These are phyloP conservation scores for Carex pumila DNA, from an alignment of 176 grass and related monocot genomes.

Conservation along the genomic window DNA sequence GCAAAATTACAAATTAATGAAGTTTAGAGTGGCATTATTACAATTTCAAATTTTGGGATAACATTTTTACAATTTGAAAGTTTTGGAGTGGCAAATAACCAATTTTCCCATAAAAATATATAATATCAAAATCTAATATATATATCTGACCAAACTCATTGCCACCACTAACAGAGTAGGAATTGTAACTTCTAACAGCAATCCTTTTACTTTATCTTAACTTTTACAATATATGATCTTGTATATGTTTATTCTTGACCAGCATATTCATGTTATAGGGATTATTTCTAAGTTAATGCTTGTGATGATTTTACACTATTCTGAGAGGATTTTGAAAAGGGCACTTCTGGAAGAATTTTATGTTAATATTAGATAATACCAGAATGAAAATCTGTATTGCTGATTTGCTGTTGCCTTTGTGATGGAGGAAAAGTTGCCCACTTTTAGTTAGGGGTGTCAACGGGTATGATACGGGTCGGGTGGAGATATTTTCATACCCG, in stretches of 20 bases:
- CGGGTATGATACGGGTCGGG: too few relatives aligned
- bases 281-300: not conserved
- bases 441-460: too few relatives aligned
- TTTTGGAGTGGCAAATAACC: too few relatives aligned
- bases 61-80: too few relatives aligned
- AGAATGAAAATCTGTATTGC: not conserved
- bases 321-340: not conserved
- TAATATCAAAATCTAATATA: not conserved
- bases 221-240: not conserved
- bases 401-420: not conserved
- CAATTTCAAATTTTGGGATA: too few relatives aligned
- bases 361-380: not conserved
- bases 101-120: too few relatives aligned
- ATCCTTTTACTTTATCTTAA: not conserved
- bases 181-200: not conserved
- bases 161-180: not conserved
- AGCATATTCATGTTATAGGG: not conserved
- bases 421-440: not conserved
- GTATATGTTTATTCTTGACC: not conserved
- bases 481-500: too few relatives aligned
- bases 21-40: too few relatives aligned
- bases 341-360: not conserved
- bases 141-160: not conserved
- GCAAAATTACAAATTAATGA: too few relatives aligned
- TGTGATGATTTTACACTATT: not conserved